These are phyloP conservation scores for Artemisia princeps DNA, from an alignment of 140 eudicot species.

Conservation along the genomic window DNA sequence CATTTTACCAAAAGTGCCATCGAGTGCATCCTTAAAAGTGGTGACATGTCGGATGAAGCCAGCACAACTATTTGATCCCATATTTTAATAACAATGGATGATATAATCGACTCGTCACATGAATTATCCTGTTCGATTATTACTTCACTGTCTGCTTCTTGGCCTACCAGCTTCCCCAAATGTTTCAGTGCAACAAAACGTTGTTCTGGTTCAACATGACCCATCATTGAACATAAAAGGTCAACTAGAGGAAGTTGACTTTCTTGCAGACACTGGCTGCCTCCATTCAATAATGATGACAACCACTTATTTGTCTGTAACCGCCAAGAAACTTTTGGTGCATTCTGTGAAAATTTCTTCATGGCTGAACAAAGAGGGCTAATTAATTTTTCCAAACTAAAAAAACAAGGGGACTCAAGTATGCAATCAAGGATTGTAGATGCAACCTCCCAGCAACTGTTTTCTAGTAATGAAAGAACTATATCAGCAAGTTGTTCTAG, in stretches of 20 bases:
- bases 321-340: slow-evolving; percentile 79
- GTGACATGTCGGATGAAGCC: slow-evolving; percentile 62
- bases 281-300: slow-evolving; percentile 45
- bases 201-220: slow-evolving; percentile 88
- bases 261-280: slow-evolving; percentile 35
- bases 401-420: slow-evolving; percentile 46
- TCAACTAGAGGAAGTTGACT: slow-evolving; percentile 49
- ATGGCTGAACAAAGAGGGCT: slow-evolving; percentile 49
- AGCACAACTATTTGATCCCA: slow-evolving; percentile 70
- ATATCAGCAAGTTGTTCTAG: slow-evolving; percentile 62
- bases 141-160: slow-evolving; percentile 44
- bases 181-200: slow-evolving; percentile 75
- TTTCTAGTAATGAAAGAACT: slow-evolving; percentile 41
- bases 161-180: slow-evolving; percentile 58
- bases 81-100: slow-evolving; percentile 48
- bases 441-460: slow-evolving; percentile 82
- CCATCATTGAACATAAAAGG: slow-evolving; percentile 53
- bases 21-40: slow-evolving; percentile 56
- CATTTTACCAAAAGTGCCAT: slow-evolving; percentile 56
- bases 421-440: slow-evolving; percentile 59
- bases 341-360: slow-evolving; percentile 51
- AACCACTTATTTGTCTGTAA: slow-evolving; percentile 70
- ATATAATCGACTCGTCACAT: slow-evolving; percentile 35
- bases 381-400: slow-evolving; percentile 43
- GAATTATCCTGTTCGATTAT: slow-evolving; percentile 22